Conservation (phyloP, 306 rosid genomes). For the Sesbania bispinosa region DNA sequence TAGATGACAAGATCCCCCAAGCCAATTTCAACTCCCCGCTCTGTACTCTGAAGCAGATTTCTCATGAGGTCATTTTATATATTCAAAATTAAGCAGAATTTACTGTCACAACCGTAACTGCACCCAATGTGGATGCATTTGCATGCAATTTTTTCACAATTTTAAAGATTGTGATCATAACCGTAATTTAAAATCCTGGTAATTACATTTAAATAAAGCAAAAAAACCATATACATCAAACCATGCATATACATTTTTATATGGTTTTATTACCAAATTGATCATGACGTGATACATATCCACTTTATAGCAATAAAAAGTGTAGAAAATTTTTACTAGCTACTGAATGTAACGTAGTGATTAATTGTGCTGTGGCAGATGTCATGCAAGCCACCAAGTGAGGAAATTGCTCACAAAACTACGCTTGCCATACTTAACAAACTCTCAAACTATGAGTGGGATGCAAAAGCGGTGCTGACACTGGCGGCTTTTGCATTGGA, state of each 20-base stretch:
- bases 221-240: too few relatives aligned
- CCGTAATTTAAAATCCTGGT: too few relatives aligned
- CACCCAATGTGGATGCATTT: too few relatives aligned
- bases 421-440: constrained; percentile 48
- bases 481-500: constrained; percentile 68
- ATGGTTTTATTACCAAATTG: too few relatives aligned
- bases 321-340: too few relatives aligned
- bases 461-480: constrained; percentile 67
- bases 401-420: constrained; percentile 52
- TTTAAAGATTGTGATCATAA: too few relatives aligned
- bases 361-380: constrained; percentile 29
- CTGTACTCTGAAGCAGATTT: constrained; percentile 42
- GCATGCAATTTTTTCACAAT: too few relatives aligned
- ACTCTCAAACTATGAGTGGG: constrained; percentile 60
- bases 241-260: too few relatives aligned
- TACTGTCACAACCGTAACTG: too few relatives aligned
- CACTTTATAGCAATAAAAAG: too few relatives aligned
- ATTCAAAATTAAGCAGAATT: background rate
- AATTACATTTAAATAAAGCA: too few relatives aligned
- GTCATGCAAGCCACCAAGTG: constrained; percentile 61
- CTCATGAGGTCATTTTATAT: constrained; percentile 34
- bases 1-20: constrained; percentile 37
- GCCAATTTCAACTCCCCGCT: constrained; percentile 37
- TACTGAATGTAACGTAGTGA: background rate
- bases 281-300: too few relatives aligned